A percentile compares a stretch with the other conserved stretches of the same genome.
These are phyloP conservation scores for Monosporascus sp. DNA, from an alignment of 2,329 filamentous ascomycete species.

Conservation along the genomic window DNA sequence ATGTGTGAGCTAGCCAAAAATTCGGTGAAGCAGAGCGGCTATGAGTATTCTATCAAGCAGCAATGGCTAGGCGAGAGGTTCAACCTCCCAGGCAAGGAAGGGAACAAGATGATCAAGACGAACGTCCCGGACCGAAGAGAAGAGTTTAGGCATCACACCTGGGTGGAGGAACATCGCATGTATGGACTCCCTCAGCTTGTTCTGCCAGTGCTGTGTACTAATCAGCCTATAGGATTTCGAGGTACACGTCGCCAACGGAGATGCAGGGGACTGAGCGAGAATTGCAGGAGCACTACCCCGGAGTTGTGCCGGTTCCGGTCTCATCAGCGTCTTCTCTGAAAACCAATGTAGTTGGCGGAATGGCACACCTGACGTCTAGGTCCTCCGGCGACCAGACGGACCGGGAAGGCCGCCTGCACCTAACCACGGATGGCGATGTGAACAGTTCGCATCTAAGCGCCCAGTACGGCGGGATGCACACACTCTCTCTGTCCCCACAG, in stretches of 20 bases:
- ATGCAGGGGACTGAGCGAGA: conserved; percentile 10
- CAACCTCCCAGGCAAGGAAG: conserved; percentile 69
- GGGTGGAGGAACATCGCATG: conserved; percentile 80
- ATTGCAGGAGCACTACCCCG: conserved; percentile 17
- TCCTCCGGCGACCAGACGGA: conserved; percentile 16
- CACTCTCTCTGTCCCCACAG: conserved; percentile 12
- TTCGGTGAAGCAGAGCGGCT: conserved; percentile 90
- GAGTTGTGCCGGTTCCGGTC: conserved; percentile 6
- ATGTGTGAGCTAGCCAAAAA: conserved; percentile 99
- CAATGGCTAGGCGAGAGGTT: conserved; percentile 84
- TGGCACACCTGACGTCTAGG: conserved; percentile 12
- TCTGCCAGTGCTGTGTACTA: neutral
- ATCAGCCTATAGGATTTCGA: conserved; percentile 18
- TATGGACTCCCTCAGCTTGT: conserved; percentile 32
- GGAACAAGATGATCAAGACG: conserved; percentile 91
- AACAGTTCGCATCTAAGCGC: conserved; percentile 9
- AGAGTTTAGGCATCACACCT: conserved; percentile 81
- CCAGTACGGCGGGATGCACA: conserved; percentile 5
- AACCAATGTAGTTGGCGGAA: conserved; percentile 23
- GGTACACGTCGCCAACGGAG: conserved; percentile 21
- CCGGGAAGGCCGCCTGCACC: neutral
- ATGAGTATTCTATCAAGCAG: conserved; percentile 82
- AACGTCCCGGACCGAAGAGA: conserved; percentile 93
- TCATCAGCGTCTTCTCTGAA: conserved; percentile 29
- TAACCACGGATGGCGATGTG: conserved; percentile 10